Evolutionary conservation across 371 early-diverging fungal species (phyloP).

Genomic region (Encephalitozoon romaleae): DNA sequence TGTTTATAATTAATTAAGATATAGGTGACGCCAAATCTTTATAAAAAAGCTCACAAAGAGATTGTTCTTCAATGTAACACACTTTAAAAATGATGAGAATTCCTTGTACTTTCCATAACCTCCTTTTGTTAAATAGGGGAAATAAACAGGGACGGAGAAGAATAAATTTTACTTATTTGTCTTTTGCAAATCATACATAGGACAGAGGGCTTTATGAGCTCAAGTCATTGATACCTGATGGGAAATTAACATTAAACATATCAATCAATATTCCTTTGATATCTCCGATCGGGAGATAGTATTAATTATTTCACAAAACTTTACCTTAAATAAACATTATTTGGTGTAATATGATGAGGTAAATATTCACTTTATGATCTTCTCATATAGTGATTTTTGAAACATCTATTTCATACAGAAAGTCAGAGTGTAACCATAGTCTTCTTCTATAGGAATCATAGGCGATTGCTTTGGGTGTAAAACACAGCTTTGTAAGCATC

Average conservation of each 20-base stretch:
- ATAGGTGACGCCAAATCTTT: background rate
- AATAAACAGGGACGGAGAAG: background rate
- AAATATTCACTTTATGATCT: background rate
- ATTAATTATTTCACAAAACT: too few species aligned
- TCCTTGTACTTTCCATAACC: background rate
- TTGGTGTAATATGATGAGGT: too few species aligned
- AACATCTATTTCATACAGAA: background rate
- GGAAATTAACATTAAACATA: too few species aligned
- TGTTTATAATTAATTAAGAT: conserved; percentile 10
- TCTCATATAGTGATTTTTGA: background rate
- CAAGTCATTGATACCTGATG: too few species aligned
- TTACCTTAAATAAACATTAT: too few species aligned
- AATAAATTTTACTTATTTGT: background rate
- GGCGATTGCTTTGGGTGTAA: background rate
- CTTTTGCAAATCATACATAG: background rate
- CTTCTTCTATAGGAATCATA: background rate
- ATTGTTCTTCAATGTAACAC: background rate
- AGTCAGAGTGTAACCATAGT: background rate
- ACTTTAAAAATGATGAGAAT: background rate
- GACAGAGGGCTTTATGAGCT: too few species aligned
- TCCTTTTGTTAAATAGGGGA: background rate
- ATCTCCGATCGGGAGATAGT: too few species aligned
- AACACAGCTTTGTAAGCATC: background rate
- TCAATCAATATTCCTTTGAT: too few species aligned
- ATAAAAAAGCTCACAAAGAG: background rate